Evolutionary conservation across 1,284 basidiomycete genomes (phyloP), one percentile per base, ranked within the genome.

Genomic region (Exobasidium rhododendri): DNA sequence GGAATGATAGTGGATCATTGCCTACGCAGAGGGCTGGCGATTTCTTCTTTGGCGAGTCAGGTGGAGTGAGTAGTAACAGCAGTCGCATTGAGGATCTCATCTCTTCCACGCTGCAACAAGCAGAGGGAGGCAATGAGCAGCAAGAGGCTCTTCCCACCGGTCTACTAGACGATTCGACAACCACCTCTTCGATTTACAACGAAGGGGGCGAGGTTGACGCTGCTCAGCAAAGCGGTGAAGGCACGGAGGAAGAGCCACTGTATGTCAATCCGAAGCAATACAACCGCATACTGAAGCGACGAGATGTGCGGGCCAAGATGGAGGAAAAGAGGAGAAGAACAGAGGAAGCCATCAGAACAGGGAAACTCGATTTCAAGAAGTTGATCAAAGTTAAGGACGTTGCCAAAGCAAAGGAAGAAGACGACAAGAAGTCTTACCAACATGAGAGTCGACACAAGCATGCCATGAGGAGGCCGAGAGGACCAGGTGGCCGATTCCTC

Each of bases 371-470:
- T 69, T 31, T 64, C 26, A 61, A 67, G 52, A 40, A 63, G 35
- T 26, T 14, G 51, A 14, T 22, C 4, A 65, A 62, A 7, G 61
- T 13, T 24, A 50, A 50, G 26, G 47, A 50, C 4, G 26, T 50
- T 20, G 20, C 47, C 13, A 24, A 56, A 64, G 65, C 57, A 59
- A 64, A 7, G 66, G 68, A 20, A 61, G 52, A 29, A 32, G 52
- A 55, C 28, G 52, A 55, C 28, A 55, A 55, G 24, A 35, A 44
- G 92, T 94, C 94, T 0, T 97, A 97, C 82, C 86, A 97, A 28
- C 94, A 97, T 74, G 94, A 97, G 80, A 94, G 92, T 26, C 87
- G 94, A 50, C 94, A 98, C 83, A 92, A 93, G 70, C 96, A 98
- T 81, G 94, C 94, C 14, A 96, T 97, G 88, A 88, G 93, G 47